phyloP scores from a whole-genome alignment of 208 protist species.

The Naegleria gruberi region DNA sequence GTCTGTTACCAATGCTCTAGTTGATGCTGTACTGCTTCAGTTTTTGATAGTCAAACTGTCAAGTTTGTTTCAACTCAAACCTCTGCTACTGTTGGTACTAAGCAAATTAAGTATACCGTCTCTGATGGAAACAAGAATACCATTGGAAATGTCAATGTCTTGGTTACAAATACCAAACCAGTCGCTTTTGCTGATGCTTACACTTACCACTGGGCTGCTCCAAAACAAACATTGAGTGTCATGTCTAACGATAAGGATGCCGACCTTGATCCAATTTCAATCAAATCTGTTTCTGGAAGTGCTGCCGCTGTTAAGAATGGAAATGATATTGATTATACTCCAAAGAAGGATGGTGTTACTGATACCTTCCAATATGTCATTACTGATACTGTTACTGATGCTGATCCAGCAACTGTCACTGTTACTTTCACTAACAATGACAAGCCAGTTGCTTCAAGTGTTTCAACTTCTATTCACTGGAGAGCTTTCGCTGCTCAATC shows the following conservation, averaged over 20 bases:
- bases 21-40: not conserved
- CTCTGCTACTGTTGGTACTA: not conserved
- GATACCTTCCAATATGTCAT: not conserved
- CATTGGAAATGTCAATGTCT: not conserved
- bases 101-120: not conserved
- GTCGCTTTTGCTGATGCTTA: not conserved
- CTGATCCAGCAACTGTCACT: not conserved
- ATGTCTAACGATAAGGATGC: not conserved
- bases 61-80: not conserved
- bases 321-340: not conserved
- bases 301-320: not conserved
- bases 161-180: not conserved
- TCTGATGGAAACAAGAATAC: not conserved
- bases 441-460: not conserved
- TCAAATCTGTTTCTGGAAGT: no score
- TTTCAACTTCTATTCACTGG: not conserved
- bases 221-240: not conserved
- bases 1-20: no score
- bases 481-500: not conserved
- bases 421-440: not conserved
- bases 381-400: no score
- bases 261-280: no score
- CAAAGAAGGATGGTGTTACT: not conserved
- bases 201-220: not conserved
- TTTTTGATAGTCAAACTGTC: not conserved